Conservation (phyloP, 2,329 filamentous ascomycete species). For the Ophiostoma quercus region DNA sequence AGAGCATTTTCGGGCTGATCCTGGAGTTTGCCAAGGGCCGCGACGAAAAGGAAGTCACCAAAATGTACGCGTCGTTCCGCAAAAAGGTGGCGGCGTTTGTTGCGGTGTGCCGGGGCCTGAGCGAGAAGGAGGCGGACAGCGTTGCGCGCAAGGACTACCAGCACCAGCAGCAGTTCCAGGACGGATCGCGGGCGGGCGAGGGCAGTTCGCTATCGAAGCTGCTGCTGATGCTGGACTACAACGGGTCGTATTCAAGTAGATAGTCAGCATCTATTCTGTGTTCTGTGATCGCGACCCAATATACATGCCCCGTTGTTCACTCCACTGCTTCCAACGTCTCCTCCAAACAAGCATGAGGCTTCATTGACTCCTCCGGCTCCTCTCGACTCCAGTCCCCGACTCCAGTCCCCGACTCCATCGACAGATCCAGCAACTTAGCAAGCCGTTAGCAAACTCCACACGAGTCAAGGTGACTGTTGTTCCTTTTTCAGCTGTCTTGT, state of each 20-base stretch:
- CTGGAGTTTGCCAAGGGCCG: constrained; percentile 58
- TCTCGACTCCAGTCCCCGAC: background rate
- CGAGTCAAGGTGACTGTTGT: background rate
- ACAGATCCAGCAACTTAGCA: background rate
- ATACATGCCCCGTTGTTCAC: background rate
- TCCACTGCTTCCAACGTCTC: background rate
- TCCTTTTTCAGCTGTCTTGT: background rate
- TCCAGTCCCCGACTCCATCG: background rate
- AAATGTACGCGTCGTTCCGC: constrained; percentile 59
- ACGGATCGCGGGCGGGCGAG: constrained; percentile 24
- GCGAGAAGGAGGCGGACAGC: constrained; percentile 54
- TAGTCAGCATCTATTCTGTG: too few relatives aligned
- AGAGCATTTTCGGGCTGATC: constrained; percentile 70
- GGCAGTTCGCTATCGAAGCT: constrained; percentile 30
- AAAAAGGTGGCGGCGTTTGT: constrained; percentile 72
- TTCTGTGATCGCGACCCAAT: too few relatives aligned
- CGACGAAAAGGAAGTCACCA: constrained; percentile 32
- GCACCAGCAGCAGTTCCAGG: constrained; percentile 20
- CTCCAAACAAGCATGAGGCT: constrained; percentile 1
- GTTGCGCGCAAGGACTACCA: constrained; percentile 30
- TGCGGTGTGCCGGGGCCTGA: constrained; percentile 62
- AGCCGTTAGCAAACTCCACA: constrained; percentile 6
- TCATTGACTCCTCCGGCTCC: background rate
- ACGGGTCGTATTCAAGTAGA: constrained; percentile 21
- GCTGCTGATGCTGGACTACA: constrained; percentile 33